phyloP scores from a whole-genome alignment of 139 green algal genomes.

The Helicosporidium sp. region DNA sequence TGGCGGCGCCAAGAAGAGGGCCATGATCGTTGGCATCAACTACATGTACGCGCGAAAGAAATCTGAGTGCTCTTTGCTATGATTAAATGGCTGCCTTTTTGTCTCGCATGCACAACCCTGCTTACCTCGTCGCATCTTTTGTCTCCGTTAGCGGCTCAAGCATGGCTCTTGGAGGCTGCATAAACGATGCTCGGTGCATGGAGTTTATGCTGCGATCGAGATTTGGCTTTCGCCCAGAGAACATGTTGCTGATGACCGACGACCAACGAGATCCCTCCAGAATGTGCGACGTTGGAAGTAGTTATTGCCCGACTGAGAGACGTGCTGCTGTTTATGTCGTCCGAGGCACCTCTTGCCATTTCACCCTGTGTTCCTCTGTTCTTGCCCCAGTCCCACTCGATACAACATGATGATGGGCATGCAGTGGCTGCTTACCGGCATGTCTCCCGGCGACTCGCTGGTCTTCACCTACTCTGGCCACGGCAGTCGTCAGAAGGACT shows the following conservation, averaged over 20 bases:
- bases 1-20: constrained; percentile 10
- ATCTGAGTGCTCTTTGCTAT: too few relatives aligned
- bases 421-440: constrained; percentile 13
- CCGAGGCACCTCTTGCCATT: too few relatives aligned
- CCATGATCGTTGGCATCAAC: constrained; percentile 20
- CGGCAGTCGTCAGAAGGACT: constrained; percentile 44
- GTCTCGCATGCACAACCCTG: too few relatives aligned
- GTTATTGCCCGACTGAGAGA: too few relatives aligned
- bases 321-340: too few relatives aligned
- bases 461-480: constrained; percentile 69
- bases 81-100: too few relatives aligned
- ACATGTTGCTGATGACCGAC: constrained; percentile 25
- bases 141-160: constrained; percentile 17
- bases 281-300: too few relatives aligned
- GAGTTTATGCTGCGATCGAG: constrained; percentile 14
- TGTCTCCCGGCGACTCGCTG: constrained; percentile 39
- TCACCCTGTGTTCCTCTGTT: too few relatives aligned
- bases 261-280: too few relatives aligned
- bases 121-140: too few relatives aligned
- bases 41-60: constrained; percentile 9
- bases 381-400: not conserved
- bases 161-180: constrained; percentile 24
- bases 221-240: constrained; percentile 12
- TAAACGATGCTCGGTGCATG: constrained; percentile 31
- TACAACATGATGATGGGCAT: constrained; percentile 20